Conservation (phyloP, 1,284 basidiomycete species). For the Trametes polyzona region DNA sequence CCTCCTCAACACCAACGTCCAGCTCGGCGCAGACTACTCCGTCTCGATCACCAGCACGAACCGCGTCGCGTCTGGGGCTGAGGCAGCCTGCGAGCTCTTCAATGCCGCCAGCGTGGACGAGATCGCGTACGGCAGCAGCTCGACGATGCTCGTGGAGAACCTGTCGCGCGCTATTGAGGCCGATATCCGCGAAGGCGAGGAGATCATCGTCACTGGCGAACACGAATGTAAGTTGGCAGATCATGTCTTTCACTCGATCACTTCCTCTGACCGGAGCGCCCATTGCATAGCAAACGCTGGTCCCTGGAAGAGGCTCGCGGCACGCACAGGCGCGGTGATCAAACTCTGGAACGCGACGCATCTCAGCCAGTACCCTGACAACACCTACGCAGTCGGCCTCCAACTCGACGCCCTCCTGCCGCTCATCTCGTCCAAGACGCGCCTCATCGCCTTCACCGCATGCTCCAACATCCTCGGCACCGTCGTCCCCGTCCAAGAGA, state of each 20-base stretch:
- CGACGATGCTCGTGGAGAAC: slow-evolving; percentile 71
- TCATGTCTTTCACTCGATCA: slow-evolving; percentile 1
- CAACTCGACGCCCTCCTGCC: slow-evolving; percentile 62
- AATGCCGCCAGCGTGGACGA: slow-evolving; percentile 64
- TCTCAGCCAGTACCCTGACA: slow-evolving; percentile 46
- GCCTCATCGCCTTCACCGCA: slow-evolving; percentile 74
- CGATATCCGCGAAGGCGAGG: slow-evolving; percentile 60
- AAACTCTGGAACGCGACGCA: slow-evolving; percentile 63
- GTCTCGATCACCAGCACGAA: slow-evolving; percentile 56
- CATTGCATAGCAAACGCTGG: slow-evolving; percentile 66
- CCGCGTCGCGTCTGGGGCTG: slow-evolving; percentile 55
- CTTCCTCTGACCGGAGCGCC: neutral
- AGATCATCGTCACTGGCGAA: slow-evolving; percentile 76
- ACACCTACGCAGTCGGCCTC: slow-evolving; percentile 68
- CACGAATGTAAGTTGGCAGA: slow-evolving; percentile 63
- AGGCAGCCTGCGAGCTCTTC: slow-evolving; percentile 60
- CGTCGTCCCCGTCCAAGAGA: slow-evolving; percentile 62
- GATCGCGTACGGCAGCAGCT: slow-evolving; percentile 68
- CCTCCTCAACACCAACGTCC: slow-evolving; percentile 71
- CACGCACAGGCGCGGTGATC: slow-evolving; percentile 55
- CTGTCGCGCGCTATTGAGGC: slow-evolving; percentile 61
- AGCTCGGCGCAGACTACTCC: slow-evolving; percentile 71
- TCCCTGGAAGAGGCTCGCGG: slow-evolving; percentile 76
- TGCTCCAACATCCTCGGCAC: slow-evolving; percentile 80
- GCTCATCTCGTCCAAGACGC: slow-evolving; percentile 66